These are phyloP conservation scores for Vigna reflexopilosa DNA, from an alignment of 306 rosid species.

Conservation along the genomic window DNA sequence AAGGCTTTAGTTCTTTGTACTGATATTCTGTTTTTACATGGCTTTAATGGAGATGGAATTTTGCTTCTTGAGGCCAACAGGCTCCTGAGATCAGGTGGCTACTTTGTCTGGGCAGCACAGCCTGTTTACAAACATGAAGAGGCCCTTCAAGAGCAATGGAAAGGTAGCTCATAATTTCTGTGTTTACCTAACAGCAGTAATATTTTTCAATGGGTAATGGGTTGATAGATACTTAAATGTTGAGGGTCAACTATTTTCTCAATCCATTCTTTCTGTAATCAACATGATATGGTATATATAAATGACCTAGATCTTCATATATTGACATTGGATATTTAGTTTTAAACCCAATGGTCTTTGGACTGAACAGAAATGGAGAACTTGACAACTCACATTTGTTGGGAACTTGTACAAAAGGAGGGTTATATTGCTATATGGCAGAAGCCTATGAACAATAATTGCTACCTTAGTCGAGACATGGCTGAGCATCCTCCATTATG, in stretches of 20 bases:
- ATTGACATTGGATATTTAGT: not conserved
- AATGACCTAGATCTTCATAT: conserved; percentile 28
- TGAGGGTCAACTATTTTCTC: not conserved
- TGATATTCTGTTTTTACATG: conserved; percentile 43
- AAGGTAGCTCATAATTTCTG: conserved; percentile 61
- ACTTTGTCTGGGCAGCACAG: conserved; percentile 95
- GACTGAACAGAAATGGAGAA: conserved; percentile 71
- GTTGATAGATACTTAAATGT: conserved; percentile 13
- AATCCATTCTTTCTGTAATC: conserved; percentile 15
- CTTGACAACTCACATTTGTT: conserved; percentile 74
- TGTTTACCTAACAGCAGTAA: conserved; percentile 5
- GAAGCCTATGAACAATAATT: conserved; percentile 82
- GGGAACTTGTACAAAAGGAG: conserved; percentile 82
- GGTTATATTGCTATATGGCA: conserved; percentile 89
- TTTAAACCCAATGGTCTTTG: conserved; percentile 35
- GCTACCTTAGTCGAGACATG: conserved; percentile 71
- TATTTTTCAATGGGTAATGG: conserved; percentile 18
- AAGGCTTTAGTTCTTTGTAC: conserved; percentile 35
- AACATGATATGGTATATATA: conserved; percentile 21
- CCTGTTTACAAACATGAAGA: conserved; percentile 83
- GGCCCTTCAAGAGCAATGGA: conserved; percentile 78
- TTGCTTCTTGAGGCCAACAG: conserved; percentile 89
- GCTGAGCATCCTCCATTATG: conserved; percentile 73
- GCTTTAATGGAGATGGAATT: conserved; percentile 76
- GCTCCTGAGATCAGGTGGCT: conserved; percentile 87